These are phyloP conservation scores for Chenopodium album DNA, from an alignment of 148 eudicot genomes.

Conservation along the genomic window DNA sequence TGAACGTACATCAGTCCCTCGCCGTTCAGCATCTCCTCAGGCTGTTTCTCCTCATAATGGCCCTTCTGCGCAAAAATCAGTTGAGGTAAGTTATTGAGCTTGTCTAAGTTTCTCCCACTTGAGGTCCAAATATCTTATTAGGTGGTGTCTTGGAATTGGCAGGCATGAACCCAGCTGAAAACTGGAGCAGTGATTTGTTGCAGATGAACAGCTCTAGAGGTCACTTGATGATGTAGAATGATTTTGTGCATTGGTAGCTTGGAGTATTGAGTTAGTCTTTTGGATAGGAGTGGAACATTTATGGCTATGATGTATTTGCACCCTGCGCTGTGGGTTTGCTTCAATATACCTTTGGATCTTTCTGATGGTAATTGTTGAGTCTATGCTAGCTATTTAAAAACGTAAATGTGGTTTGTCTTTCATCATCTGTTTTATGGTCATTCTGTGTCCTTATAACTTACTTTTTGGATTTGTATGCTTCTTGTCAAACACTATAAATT, in stretches of 20 bases:
- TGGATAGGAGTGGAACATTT: slow-evolving; percentile 31
- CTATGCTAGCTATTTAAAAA: slow-evolving; percentile 24
- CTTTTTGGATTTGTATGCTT: not conserved
- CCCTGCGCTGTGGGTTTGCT: slow-evolving; percentile 17
- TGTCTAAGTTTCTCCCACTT: not conserved
- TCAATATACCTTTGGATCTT: slow-evolving; percentile 13
- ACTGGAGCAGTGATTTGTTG: slow-evolving; percentile 1
- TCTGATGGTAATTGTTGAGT: slow-evolving; percentile 28
- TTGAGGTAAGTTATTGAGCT: slow-evolving; percentile 36
- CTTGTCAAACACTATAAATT: not conserved
- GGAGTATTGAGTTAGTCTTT: slow-evolving; percentile 18
- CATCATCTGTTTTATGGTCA: slow-evolving; percentile 25
- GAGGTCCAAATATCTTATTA: slow-evolving; percentile 4
- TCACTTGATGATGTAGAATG: slow-evolving; percentile 6
- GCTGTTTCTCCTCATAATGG: slow-evolving; percentile 37
- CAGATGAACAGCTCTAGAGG: not conserved
- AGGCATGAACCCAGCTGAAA: slow-evolving; percentile 32
- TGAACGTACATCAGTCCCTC: slow-evolving; percentile 38
- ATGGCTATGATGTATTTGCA: slow-evolving; percentile 20
- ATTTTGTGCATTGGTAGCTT: slow-evolving; percentile 25
- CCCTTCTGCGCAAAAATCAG: slow-evolving; percentile 35
- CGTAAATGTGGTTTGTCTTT: slow-evolving; percentile 24
- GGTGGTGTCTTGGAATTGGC: slow-evolving; percentile 14
- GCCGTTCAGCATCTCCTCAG: slow-evolving; percentile 34
- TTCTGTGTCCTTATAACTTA: slow-evolving; percentile 1